phyloP scores from a whole-genome alignment of 2,329 filamentous ascomycete genomes.

The Talaromyces sp. region DNA sequence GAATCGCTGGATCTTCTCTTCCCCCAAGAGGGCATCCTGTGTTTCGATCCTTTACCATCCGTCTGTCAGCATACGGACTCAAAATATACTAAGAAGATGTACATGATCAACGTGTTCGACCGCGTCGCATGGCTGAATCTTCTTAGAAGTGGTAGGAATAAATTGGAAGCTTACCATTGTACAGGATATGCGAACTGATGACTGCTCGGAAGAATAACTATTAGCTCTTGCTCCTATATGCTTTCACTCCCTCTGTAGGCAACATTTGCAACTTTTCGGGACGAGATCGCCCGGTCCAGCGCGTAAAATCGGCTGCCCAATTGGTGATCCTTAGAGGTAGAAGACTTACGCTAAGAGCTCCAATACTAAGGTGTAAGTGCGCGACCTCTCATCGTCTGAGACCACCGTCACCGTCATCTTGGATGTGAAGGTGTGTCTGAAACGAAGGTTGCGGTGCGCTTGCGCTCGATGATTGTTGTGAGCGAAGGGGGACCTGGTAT shows the following conservation, averaged over 20 bases:
- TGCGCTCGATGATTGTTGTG: conserved; percentile 39
- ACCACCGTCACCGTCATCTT: conserved; percentile 2
- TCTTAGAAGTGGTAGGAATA: background rate
- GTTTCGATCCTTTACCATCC: conserved; percentile 82
- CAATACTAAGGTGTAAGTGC: conserved; percentile 94
- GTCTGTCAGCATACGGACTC: background rate
- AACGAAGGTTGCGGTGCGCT: background rate
- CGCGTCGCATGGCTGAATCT: background rate
- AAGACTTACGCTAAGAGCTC: conserved; percentile 99
- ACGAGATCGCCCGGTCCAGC: background rate
- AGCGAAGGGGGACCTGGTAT: background rate
- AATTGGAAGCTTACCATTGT: background rate
- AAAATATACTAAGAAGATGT: background rate
- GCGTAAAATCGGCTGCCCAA: background rate
- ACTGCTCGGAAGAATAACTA: background rate
- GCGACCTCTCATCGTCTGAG: conserved; percentile 95
- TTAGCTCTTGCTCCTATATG: background rate
- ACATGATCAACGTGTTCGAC: background rate
- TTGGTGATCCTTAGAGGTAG: conserved; percentile 73
- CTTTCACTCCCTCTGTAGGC: background rate
- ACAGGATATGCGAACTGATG: conserved; percentile 3
- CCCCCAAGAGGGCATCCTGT: conserved; percentile 96
- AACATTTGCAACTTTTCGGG: background rate
- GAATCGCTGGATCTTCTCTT: conserved; percentile 93
- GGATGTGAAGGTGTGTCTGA: background rate